Evolutionary conservation across 2,329 filamentous ascomycete species (phyloP).

Genomic region (Hypoxylon sp.): DNA sequence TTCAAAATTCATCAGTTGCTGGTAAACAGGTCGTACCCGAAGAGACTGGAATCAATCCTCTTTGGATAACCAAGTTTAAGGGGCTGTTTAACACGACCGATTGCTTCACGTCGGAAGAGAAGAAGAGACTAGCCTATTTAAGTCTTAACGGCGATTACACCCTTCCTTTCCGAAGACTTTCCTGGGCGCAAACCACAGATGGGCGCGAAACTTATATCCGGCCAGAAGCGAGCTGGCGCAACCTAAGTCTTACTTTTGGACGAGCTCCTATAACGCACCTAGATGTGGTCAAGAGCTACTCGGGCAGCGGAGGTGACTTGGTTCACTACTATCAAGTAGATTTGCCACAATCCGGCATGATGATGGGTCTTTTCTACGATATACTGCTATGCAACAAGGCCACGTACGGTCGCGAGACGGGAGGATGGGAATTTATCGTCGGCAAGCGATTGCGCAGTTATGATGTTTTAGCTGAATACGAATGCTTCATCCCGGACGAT

Average conservation of each 20-base stretch:
- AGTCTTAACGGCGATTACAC: slow-evolving; percentile 34
- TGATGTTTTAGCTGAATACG: slow-evolving; percentile 34
- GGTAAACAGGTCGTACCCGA: background rate
- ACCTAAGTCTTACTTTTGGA: slow-evolving; percentile 34
- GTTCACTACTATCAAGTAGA: slow-evolving; percentile 38
- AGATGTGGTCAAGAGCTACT: slow-evolving; percentile 34
- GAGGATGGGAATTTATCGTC: slow-evolving; percentile 37
- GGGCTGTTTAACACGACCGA: slow-evolving; percentile 33
- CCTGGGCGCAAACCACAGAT: slow-evolving; percentile 27
- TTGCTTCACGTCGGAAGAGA: slow-evolving; percentile 32
- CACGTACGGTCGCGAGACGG: slow-evolving; percentile 34
- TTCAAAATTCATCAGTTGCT: background rate
- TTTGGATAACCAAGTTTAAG: slow-evolving; percentile 29
- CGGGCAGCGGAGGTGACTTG: slow-evolving; percentile 20
- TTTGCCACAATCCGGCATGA: slow-evolving; percentile 32
- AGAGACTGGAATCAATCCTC: slow-evolving; percentile 22
- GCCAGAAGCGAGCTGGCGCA: slow-evolving; percentile 38
- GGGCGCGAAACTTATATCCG: slow-evolving; percentile 27
- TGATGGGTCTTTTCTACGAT: slow-evolving; percentile 38
- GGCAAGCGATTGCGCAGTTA: slow-evolving; percentile 33
- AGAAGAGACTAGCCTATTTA: slow-evolving; percentile 13
- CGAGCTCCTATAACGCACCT: slow-evolving; percentile 37
- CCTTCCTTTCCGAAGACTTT: slow-evolving; percentile 36
- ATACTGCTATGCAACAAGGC: slow-evolving; percentile 34
- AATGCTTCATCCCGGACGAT: slow-evolving; percentile 37